Evolutionary conservation across 2,329 filamentous ascomycete genomes (phyloP).

Genomic region (Sphaerostilbella broomeana): DNA sequence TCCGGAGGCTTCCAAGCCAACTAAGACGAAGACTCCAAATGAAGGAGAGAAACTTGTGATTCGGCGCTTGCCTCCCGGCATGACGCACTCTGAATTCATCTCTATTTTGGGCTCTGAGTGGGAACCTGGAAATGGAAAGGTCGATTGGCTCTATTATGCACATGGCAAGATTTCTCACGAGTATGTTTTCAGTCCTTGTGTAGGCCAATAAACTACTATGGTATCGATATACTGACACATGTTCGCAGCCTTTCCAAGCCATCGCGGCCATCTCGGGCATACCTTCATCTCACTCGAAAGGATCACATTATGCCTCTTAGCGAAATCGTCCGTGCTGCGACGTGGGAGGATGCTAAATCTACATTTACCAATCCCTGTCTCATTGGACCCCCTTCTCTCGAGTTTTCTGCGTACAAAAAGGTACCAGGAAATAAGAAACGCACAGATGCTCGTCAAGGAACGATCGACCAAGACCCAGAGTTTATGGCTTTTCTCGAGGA

Average conservation of each 20-base stretch:
- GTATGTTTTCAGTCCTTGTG: slow-evolving; percentile 46
- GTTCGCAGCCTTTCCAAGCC: slow-evolving; percentile 69
- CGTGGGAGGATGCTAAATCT: slow-evolving; percentile 77
- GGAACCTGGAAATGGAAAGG: slow-evolving; percentile 70
- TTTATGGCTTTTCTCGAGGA: slow-evolving; percentile 90
- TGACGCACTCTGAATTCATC: slow-evolving; percentile 75
- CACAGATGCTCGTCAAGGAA: slow-evolving; percentile 79
- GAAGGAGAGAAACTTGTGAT: slow-evolving; percentile 75
- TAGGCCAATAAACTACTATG: too few relatives aligned
- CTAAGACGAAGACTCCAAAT: slow-evolving; percentile 28
- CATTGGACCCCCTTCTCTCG: slow-evolving; percentile 70
- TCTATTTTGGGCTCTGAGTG: slow-evolving; percentile 69
- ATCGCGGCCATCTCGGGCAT: slow-evolving; percentile 72
- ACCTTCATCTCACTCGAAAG: slow-evolving; percentile 71
- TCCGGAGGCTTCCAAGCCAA: slow-evolving; percentile 23
- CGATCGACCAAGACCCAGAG: slow-evolving; percentile 92
- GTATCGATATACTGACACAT: background rate
- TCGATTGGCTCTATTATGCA: slow-evolving; percentile 72
- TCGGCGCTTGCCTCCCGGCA: slow-evolving; percentile 75
- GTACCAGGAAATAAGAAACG: slow-evolving; percentile 68
- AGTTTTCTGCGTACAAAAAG: slow-evolving; percentile 79
- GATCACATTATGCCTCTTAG: slow-evolving; percentile 61
- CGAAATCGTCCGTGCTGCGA: slow-evolving; percentile 59
- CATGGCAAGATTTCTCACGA: slow-evolving; percentile 72
- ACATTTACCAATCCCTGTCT: slow-evolving; percentile 66